Percentiles rank a stretch among this genome's conserved stretches.
Evolutionary conservation across 2,329 filamentous ascomycete species (phyloP).

Genomic region (Apiospora sp.): DNA sequence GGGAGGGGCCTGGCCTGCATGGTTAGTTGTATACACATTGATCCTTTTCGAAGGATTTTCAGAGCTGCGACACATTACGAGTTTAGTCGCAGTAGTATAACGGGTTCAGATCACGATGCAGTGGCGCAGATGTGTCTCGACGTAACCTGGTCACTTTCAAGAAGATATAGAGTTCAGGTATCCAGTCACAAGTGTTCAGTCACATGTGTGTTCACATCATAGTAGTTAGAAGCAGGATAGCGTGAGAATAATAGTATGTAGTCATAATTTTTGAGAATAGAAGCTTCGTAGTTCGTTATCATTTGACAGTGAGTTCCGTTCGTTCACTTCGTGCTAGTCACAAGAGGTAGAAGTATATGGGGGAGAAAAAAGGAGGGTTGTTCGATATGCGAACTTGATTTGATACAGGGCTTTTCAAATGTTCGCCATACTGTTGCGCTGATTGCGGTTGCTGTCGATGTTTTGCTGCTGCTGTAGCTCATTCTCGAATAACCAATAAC

Average conservation of each 20-base stretch:
- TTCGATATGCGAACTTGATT: constrained; percentile 7
- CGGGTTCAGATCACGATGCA: neutral
- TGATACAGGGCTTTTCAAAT: constrained; percentile 26
- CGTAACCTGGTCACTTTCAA: neutral
- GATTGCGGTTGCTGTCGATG: constrained; percentile 28
- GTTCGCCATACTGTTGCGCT: constrained; percentile 26
- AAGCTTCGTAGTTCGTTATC: constrained; percentile 18
- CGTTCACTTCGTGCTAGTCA: constrained; percentile 1
- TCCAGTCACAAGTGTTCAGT: neutral
- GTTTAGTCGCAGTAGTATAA: neutral
- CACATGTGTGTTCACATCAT: neutral
- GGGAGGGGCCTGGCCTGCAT: neutral
- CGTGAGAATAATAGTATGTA: neutral
- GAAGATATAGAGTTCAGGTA: neutral
- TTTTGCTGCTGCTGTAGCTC: constrained; percentile 24
- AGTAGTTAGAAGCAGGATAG: neutral
- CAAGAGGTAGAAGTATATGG: neutral
- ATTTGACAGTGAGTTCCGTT: neutral
- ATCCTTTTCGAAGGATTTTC: neutral
- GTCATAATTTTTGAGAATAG: neutral
- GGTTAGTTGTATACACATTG: neutral
- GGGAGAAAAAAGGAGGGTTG: neutral
- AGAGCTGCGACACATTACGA: constrained; percentile 11
- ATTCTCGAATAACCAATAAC: constrained; percentile 21
- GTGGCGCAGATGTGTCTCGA: neutral